Conservation (phyloP, 2,329 filamentous ascomycete genomes). For the Botrytis medusae region DNA sequence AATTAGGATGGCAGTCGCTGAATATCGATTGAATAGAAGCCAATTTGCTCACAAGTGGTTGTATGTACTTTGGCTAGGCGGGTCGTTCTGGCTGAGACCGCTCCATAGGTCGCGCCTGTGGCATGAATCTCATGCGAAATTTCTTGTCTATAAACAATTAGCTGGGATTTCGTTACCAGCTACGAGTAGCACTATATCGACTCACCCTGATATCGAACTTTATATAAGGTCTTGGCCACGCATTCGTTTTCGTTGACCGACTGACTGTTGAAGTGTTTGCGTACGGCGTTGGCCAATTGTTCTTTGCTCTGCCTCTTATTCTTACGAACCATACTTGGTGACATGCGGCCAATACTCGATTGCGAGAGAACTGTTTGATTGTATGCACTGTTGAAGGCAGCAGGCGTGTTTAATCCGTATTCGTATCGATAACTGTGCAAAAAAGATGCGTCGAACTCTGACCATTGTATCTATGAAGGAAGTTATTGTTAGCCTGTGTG, state of each 20-base stretch:
- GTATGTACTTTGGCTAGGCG: not conserved
- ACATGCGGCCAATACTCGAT: conserved; percentile 67
- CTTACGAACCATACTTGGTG: conserved; percentile 71
- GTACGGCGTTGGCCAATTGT: conserved; percentile 67
- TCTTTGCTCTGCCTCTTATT: conserved; percentile 69
- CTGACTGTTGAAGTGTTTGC: conserved; percentile 81
- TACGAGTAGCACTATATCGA: not conserved
- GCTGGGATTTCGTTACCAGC: conserved; percentile 1
- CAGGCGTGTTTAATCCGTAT: conserved; percentile 68
- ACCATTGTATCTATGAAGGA: conserved; percentile 58
- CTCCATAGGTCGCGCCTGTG: conserved; percentile 33
- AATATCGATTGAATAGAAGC: not conserved
- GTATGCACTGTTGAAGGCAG: conserved; percentile 65
- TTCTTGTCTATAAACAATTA: conserved; percentile 41
- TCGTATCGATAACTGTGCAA: conserved; percentile 75
- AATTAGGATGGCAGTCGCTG: not conserved
- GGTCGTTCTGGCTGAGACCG: not conserved
- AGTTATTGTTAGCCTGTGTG: conserved; percentile 12
- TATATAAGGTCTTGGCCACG: conserved; percentile 58
- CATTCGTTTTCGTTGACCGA: conserved; percentile 80
- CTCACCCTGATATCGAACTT: conserved; percentile 41
- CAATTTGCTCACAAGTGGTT: not conserved
- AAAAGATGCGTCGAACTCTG: conserved; percentile 63
- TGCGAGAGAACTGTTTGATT: conserved; percentile 61
- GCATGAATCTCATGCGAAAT: conserved; percentile 43